Evolutionary conservation across 1,284 basidiomycete genomes (phyloP).

Genomic region (Ustilago curta): DNA sequence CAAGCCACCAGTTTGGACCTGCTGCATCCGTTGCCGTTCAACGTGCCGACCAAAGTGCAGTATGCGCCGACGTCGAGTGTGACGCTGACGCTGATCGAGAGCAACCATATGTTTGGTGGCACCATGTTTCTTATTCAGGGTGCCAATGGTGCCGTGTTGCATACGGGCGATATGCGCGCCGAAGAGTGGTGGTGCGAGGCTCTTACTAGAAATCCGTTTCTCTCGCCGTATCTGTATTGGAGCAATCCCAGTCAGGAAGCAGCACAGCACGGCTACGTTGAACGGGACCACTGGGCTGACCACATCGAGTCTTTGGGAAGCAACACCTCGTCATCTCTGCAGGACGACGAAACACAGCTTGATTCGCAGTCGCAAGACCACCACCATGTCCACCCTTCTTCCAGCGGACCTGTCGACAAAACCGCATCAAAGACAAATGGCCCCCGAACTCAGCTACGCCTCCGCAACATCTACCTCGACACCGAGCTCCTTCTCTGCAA

Average conservation of each 20-base stretch:
- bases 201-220: slow-evolving; percentile 77
- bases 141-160: slow-evolving; percentile 78
- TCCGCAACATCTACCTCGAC: slow-evolving; percentile 88
- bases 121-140: slow-evolving; percentile 93
- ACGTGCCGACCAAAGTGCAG: slow-evolving; percentile 77
- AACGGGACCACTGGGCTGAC: slow-evolving; percentile 25
- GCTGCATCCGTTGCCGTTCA: slow-evolving; percentile 53
- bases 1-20: slow-evolving; percentile 32
- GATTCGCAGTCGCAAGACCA: slow-evolving; percentile 4
- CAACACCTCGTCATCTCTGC: slow-evolving; percentile 12
- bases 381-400: background rate
- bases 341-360: slow-evolving; percentile 8
- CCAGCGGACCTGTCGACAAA: background rate
- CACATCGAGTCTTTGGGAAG: slow-evolving; percentile 32
- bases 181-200: slow-evolving; percentile 82
- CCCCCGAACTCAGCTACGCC: slow-evolving; percentile 52
- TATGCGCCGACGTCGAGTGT: slow-evolving; percentile 75
- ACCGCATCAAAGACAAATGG: background rate
- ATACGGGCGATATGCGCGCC: slow-evolving; percentile 91
- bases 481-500: slow-evolving; percentile 74
- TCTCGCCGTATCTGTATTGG: slow-evolving; percentile 77
- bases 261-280: background rate
- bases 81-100: slow-evolving; percentile 83
- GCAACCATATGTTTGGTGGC: slow-evolving; percentile 93
- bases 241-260: background rate